Evolutionary conservation across 2,329 filamentous ascomycete genomes (phyloP).

Genomic region (Talaromyces verruculosus): DNA sequence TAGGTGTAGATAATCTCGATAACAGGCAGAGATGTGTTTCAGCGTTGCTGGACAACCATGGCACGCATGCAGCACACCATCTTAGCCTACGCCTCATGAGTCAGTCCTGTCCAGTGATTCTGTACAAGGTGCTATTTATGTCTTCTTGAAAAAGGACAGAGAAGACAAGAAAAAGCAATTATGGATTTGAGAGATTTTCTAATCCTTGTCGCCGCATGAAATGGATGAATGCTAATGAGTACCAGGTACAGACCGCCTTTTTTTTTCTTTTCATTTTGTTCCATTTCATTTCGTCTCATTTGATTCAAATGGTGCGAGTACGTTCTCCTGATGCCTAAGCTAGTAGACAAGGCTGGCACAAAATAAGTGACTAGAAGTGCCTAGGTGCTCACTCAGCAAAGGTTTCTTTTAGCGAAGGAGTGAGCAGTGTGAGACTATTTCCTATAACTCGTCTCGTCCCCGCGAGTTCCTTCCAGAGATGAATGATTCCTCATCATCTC

Average conservation of each 20-base stretch:
- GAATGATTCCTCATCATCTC: not conserved
- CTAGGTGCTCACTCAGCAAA: not conserved
- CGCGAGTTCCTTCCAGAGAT: not conserved
- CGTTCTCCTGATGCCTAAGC: not conserved
- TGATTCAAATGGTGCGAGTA: not conserved
- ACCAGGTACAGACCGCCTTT: not conserved
- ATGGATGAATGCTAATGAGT: not conserved
- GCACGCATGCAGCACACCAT: not conserved
- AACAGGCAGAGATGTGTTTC: not conserved
- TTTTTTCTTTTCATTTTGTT: not conserved
- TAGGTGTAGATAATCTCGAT: not conserved
- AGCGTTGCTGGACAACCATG: not conserved
- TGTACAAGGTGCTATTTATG: not conserved
- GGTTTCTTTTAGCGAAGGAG: not conserved
- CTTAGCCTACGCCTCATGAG: not conserved
- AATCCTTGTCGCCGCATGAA: not conserved
- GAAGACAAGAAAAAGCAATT: not conserved
- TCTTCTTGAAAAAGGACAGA: not conserved
- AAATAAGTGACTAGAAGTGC: not conserved
- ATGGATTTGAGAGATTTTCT: not conserved
- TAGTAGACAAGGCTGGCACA: conserved; percentile 1
- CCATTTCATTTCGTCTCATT: not conserved
- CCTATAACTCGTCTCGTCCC: not conserved
- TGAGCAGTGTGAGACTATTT: not conserved
- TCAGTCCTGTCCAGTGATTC: not conserved